Base-by-base conservation (phyloP, 1,284 basidiomycete species). In the Trametes pubescens region DNA sequence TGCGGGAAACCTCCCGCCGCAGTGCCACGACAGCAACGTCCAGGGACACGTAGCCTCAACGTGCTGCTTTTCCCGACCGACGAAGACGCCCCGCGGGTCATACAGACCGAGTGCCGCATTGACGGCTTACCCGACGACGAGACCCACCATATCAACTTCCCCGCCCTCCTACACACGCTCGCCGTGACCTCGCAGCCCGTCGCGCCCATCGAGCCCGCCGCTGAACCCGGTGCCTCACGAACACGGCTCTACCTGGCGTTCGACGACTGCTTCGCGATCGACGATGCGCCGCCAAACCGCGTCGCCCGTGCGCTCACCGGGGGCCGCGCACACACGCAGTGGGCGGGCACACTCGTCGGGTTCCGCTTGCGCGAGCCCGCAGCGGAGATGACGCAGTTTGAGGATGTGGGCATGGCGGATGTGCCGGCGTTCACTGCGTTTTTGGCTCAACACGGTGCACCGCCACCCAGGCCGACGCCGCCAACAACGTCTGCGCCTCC, bases 171-270 rank as follows among this genome's bases (percentile, higher is more conserved):
- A 34, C 61, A 47, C 24, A 52, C 24, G 32, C 21, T 21, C 51
- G 43, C 38, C 48, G 48, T 57, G 2, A 48, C 26, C 22, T 34
- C 47, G 7, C 48, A 34, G 22, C 53, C 62, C 48, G 37, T 56
- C 22, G 53, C 38, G 8, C 57, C 38, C 38, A 11, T 46, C 32
- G 62, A 61, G 59, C 52, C 46, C 26, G 11, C 22, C 32, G 24
- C 24, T 4, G 51, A 4, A 22, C 52, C 24, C 13, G 40, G 53
- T 26, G 40, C 53, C 1, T 14, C 14, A 22, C 37, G 48, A 8
- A 54, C 55, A 34, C 35, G 64, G 38, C 64, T 65, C 56, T 62
- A 59, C 59, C 51, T 65, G 47, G 61, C 61, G 2, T 64, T 63
- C 59, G 34, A 47, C 59, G 29, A 53, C 24, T 21, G 35, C 46